Conservation (phyloP, 2,329 filamentous ascomycete genomes). For the Peltaster fructicola region DNA sequence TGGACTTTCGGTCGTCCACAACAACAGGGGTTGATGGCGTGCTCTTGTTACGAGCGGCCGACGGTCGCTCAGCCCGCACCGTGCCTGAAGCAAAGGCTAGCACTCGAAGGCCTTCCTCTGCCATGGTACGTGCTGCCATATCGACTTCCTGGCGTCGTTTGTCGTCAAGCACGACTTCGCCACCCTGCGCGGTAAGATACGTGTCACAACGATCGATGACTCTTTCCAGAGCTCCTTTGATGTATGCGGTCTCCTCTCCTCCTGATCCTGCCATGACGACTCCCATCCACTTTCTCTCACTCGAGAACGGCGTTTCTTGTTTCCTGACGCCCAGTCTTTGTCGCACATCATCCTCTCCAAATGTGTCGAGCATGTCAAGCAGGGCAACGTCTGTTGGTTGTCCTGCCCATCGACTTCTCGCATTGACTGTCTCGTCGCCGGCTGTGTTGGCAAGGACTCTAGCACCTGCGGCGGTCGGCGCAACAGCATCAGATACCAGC, state of each 20-base stretch:
- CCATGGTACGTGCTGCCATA: conserved; percentile 70
- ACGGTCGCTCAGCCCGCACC: conserved; percentile 17
- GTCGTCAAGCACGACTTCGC: conserved; percentile 71
- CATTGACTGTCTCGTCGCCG: conserved; percentile 37
- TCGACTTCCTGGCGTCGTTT: conserved; percentile 54
- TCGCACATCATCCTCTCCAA: conserved; percentile 80
- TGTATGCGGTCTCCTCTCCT: conserved; percentile 70
- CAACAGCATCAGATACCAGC: conserved; percentile 39
- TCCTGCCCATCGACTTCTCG: conserved; percentile 81
- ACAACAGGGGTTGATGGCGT: conserved; percentile 21
- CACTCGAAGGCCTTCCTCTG: conserved; percentile 72
- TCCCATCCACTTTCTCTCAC: conserved; percentile 98
- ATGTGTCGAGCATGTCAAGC: conserved; percentile 76
- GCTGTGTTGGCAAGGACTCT: conserved; percentile 77
- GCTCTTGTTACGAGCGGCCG: conserved; percentile 11
- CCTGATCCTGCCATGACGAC: conserved; percentile 51
- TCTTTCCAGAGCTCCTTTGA: conserved; percentile 86
- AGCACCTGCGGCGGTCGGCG: conserved; percentile 51
- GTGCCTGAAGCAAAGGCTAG: conserved; percentile 83
- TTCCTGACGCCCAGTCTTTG: conserved; percentile 68
- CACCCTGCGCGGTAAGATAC: conserved; percentile 70
- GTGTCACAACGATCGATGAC: conserved; percentile 77
- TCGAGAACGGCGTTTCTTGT: conserved; percentile 86
- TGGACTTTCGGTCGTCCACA: not conserved
- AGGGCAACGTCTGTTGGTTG: conserved; percentile 97